Evolutionary conservation across 2,329 filamentous ascomycete genomes (phyloP).

Genomic region (Fusarium gaditjirri): DNA sequence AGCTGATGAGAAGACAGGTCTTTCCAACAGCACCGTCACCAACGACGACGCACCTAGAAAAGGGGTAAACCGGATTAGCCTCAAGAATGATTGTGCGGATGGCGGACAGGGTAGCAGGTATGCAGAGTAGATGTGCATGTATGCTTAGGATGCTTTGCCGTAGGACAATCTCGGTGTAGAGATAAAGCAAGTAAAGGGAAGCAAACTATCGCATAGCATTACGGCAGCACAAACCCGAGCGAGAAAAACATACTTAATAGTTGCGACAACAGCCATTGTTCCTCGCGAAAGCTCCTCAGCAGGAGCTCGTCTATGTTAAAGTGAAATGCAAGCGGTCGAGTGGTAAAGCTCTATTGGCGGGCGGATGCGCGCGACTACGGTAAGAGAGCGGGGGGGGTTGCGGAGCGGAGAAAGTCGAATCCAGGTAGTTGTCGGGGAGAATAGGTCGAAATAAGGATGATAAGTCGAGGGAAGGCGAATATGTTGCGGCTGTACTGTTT

Average conservation of each 20-base stretch:
- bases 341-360: slow-evolving; percentile 40
- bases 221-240: slow-evolving; percentile 14
- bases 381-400: slow-evolving; percentile 30
- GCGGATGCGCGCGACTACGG: slow-evolving; percentile 37
- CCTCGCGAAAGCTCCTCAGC: slow-evolving; percentile 51
- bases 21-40: slow-evolving; percentile 99
- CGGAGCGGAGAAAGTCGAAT: slow-evolving; percentile 30
- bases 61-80: slow-evolving; percentile 37
- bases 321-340: slow-evolving; percentile 40
- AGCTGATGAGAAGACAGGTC: slow-evolving; percentile 98
- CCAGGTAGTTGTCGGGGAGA: slow-evolving; percentile 1
- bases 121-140: slow-evolving; percentile 32
- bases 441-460: slow-evolving; percentile 6
- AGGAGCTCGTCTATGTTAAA: slow-evolving; percentile 48
- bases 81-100: neutral
- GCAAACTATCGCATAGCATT: neutral
- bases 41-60: slow-evolving; percentile 90
- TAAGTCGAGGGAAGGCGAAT: slow-evolving; percentile 3
- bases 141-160: neutral
- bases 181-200: neutral
- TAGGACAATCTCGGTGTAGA: slow-evolving; percentile 7
- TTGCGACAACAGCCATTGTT: slow-evolving; percentile 70
- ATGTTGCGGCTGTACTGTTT: slow-evolving; percentile 9
- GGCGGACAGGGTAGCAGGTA: neutral
- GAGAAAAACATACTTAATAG: slow-evolving; percentile 66